phyloP scores from a whole-genome alignment of 306 rosid species.

The Vigna mungo region DNA sequence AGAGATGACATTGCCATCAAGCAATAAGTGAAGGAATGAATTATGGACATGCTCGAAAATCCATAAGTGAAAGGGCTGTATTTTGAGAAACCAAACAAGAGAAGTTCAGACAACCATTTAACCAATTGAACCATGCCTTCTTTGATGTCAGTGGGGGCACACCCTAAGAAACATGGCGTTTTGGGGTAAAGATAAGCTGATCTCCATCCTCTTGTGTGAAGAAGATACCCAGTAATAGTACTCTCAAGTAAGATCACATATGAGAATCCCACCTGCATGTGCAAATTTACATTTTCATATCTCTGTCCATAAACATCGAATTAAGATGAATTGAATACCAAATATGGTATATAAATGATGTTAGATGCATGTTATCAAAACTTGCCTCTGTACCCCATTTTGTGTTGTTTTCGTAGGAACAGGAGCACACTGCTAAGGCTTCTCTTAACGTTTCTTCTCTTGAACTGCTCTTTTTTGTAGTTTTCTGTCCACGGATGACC shows the following conservation, averaged over 20 bases:
- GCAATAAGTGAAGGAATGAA: constrained; percentile 41
- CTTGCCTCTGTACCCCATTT: constrained; percentile 59
- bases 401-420: constrained; percentile 49
- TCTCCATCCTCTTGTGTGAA: constrained; percentile 56
- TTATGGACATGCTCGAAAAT: constrained; percentile 42
- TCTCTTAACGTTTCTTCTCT: constrained; percentile 40
- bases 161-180: constrained; percentile 55
- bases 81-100: constrained; percentile 45
- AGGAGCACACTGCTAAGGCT: constrained; percentile 50
- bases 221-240: constrained; percentile 45
- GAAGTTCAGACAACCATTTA: constrained; percentile 52
- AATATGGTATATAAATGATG: background rate
- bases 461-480: constrained; percentile 15
- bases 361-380: background rate
- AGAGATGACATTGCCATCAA: constrained; percentile 40
- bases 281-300: background rate
- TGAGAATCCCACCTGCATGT: constrained; percentile 50
- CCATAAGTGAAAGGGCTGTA: constrained; percentile 52
- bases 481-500: constrained; percentile 39
- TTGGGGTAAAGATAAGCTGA: constrained; percentile 53
- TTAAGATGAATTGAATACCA: background rate
- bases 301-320: background rate
- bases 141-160: constrained; percentile 54
- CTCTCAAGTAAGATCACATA: constrained; percentile 52
- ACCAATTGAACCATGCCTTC: constrained; percentile 53